Conservation (phyloP, 1,284 basidiomycete genomes). For the Marasmius oreades region DNA sequence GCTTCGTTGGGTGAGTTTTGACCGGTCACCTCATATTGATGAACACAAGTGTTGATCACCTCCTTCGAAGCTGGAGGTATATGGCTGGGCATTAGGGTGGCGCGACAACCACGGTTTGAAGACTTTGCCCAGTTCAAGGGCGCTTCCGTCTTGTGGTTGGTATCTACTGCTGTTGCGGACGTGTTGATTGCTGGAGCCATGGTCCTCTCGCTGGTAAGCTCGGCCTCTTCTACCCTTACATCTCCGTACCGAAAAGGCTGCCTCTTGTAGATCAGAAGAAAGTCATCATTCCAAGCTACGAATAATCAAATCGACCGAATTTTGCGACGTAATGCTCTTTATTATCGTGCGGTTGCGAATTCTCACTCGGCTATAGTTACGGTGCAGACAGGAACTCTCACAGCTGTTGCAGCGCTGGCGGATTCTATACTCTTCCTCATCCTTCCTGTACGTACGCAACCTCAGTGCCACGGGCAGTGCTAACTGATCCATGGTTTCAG, state of each 20-base stretch:
- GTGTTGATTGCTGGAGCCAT: constrained; percentile 9
- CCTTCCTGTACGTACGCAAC: constrained; percentile 2
- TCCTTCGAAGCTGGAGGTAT: constrained; percentile 4
- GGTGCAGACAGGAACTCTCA: constrained; percentile 13
- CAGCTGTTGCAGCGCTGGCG: constrained; percentile 11
- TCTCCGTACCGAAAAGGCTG: not conserved
- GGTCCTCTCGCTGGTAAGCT: constrained; percentile 8
- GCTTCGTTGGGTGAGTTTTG: constrained; percentile 9
- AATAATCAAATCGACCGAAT: constrained; percentile 5
- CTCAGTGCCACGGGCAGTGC: not conserved
- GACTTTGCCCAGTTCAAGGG: not conserved
- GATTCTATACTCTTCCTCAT: constrained; percentile 12
- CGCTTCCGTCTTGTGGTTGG: constrained; percentile 9
- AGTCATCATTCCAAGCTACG: constrained; percentile 1
- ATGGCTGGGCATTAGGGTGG: constrained; percentile 4
- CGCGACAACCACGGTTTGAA: not conserved
- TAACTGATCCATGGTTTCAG: not conserved
- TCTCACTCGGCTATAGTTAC: constrained; percentile 3
- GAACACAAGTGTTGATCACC: too few relatives aligned
- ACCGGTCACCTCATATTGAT: too few relatives aligned
- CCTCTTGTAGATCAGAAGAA: constrained; percentile 6
- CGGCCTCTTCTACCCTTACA: not conserved
- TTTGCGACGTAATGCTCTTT: constrained; percentile 3
- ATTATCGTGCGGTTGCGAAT: not conserved
- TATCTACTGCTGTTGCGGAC: constrained; percentile 10